These are phyloP conservation scores for Scedosporium dehoogii DNA, from an alignment of 2,329 filamentous ascomycete genomes.

Conservation along the genomic window DNA sequence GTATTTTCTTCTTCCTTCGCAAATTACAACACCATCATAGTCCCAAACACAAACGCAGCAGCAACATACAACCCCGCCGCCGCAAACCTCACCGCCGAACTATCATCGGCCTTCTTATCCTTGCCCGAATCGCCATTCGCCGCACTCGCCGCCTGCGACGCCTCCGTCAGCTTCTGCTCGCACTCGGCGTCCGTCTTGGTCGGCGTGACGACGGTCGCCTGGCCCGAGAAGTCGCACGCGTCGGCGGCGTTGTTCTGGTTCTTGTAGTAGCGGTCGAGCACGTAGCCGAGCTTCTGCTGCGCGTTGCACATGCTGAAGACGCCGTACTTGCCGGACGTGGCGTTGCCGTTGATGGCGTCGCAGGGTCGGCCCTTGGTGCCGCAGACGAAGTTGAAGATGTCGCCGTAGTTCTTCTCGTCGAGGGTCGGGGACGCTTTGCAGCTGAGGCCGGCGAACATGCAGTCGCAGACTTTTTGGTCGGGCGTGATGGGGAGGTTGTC, in stretches of 20 bases:
- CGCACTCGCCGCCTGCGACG: conserved; percentile 24
- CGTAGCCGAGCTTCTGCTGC: conserved; percentile 62
- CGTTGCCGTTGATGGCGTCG: conserved; percentile 58
- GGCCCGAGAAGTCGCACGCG: conserved; percentile 64
- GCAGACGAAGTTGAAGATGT: conserved; percentile 69
- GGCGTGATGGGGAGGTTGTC: conserved; percentile 70
- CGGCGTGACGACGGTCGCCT: conserved; percentile 45
- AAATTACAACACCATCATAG: neutral
- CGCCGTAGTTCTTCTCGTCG: conserved; percentile 46
- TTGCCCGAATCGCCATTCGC: neutral
- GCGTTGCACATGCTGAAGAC: conserved; percentile 68
- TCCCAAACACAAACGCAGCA: neutral
- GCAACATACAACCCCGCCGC: neutral
- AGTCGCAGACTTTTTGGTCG: conserved; percentile 69
- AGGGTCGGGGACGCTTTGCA: conserved; percentile 58
- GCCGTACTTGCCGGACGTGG: conserved; percentile 59
- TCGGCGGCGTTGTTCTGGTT: conserved; percentile 35
- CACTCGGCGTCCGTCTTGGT: conserved; percentile 42
- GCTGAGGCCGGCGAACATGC: conserved; percentile 66
- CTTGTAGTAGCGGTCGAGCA: conserved; percentile 64
- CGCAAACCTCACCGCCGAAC: neutral
- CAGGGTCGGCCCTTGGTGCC: conserved; percentile 47
- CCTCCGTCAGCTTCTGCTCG: conserved; percentile 47
- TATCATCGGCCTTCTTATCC: neutral
- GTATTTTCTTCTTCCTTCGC: neutral